Evolutionary conservation across 1,139 yeast species (phyloP), one percentile per base, ranked within the genome.

Genomic region (Blastobotrys niveus): DNA sequence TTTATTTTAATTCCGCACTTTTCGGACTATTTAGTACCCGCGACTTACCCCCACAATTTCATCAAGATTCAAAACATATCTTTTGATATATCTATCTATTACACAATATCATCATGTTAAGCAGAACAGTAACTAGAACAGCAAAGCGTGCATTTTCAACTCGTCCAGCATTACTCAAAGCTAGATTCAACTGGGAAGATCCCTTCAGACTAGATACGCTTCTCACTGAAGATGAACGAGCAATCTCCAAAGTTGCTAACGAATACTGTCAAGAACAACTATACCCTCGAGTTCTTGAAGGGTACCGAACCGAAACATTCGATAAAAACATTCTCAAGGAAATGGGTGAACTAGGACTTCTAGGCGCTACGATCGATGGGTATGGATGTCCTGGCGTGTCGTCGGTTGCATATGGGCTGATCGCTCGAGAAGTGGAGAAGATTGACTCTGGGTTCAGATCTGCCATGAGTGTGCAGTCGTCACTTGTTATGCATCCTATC

Each of bases 381-480:
- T 69, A 68, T 52, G 73, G 73, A 2, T 68, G 73, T 45, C 64
- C 72, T 2, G 74, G 73, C 9, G 67, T 64, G 14, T 61, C 66
- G 34, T 60, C 68, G 8, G 70, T 66, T 7, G 70, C 71, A 6
- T 69, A 70, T 48, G 74, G 73, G 3, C 55, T 68, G 29, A 61
- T 68, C 47, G 72, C 73, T 25, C 63, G 73, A 37, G 73, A 69
- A 47, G 72, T 69, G 14, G 73, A 70, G 54, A 58, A 69, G 24
- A 70, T 70, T 10, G 73, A 70, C 46, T 68, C 73, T 3, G 73
- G 73, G 6, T 69, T 58, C 58, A 58, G 73, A 37, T 66, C 72
- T 10, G 73, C 73, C 38, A 66, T 68, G 69, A 63, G 69, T 43
- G 73, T 69, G 15, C 73, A 70, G 55, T 66, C 71, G n/a, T 68